Evolutionary conservation across 2,329 filamentous ascomycete genomes (phyloP), one percentile per base, ranked within the genome.

Genomic region (Geosmithia flava): DNA sequence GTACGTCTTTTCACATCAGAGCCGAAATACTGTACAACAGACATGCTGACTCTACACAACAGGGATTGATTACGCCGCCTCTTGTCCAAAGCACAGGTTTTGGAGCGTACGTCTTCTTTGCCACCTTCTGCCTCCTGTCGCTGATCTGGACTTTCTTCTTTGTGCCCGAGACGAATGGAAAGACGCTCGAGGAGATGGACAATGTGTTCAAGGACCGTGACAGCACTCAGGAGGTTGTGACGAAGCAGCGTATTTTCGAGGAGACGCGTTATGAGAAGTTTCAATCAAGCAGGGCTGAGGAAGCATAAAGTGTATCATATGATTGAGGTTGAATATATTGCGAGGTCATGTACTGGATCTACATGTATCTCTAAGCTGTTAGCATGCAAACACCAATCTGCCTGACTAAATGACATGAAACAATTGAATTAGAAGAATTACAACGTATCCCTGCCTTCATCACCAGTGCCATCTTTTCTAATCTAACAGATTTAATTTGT

Each of bases 91-190:
- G 75, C 45, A 75, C 53, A 8, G 57, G 58, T 1, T 62, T 54
- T 37, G 74, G 73, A 2, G 72, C 75, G 0, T 83, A 80, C 57
- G 63, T 81, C 52, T 78, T 81, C 51, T 82, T 80, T 56, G 68
- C 73, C 3, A 70, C 61, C 27, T 80, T 81, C 43, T 78, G 72
- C 50, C 53, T 69, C 0, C 56, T 75, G 1, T 67, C 69, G 1
- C 61, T 67, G 3, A 48, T 71, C 2, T 79, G 72, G 69, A 70
- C 71, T 0, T 74, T 59, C 51, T 66, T 71, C 48, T 73, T 74
- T 51, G 69, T 76, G 0, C 75, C 74, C 0, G 76, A 81, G 55
- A 80, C 75, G 2, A 74, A 68, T 41, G 71, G 71, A 1, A 62
- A 65, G 17, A 71, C 68, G 3, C 66, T 78, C 3, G 73, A 76